Evolutionary conservation across 2,329 filamentous ascomycete species (phyloP).

Genomic region (Hawksworthiomyces lignivorus): DNA sequence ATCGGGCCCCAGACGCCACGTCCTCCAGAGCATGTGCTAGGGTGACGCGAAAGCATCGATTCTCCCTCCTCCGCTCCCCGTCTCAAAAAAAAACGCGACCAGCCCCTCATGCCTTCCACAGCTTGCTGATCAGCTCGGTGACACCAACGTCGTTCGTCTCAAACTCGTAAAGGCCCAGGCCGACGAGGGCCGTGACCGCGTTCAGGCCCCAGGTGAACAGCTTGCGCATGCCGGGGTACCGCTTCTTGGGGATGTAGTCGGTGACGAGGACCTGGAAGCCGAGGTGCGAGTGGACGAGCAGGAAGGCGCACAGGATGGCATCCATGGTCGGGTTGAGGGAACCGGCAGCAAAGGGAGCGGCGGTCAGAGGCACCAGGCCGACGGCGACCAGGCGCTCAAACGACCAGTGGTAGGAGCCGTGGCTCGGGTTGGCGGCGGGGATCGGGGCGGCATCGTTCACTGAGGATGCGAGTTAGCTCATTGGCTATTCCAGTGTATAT

Average conservation of each 20-base stretch:
- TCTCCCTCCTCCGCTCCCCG: background rate
- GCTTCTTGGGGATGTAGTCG: constrained; percentile 77
- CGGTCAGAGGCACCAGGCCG: constrained; percentile 74
- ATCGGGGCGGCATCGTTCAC: constrained; percentile 82
- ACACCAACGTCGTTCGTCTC: constrained; percentile 97
- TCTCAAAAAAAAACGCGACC: too few species aligned
- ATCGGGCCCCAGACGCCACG: too few species aligned
- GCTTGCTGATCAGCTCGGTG: constrained; percentile 77
- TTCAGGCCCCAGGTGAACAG: constrained; percentile 73
- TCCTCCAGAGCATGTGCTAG: too few species aligned
- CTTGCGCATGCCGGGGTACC: constrained; percentile 60
- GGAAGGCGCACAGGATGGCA: constrained; percentile 70
- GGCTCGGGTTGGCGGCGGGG: constrained; percentile 62
- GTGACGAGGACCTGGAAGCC: constrained; percentile 86
- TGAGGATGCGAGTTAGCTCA: too few species aligned
- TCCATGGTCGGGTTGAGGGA: constrained; percentile 85
- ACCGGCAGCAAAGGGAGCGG: constrained; percentile 87
- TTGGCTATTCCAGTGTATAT: too few species aligned
- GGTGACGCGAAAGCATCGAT: too few species aligned
- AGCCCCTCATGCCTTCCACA: constrained; percentile 73
- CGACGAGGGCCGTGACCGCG: constrained; percentile 68
- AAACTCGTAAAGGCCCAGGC: constrained; percentile 91
- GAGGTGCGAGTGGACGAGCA: constrained; percentile 91
- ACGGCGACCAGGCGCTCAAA: constrained; percentile 83
- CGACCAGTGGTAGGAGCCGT: constrained; percentile 98